Evolutionary conservation across 257 asterid species (phyloP).

Genomic region (Solanum gracilifrons): DNA sequence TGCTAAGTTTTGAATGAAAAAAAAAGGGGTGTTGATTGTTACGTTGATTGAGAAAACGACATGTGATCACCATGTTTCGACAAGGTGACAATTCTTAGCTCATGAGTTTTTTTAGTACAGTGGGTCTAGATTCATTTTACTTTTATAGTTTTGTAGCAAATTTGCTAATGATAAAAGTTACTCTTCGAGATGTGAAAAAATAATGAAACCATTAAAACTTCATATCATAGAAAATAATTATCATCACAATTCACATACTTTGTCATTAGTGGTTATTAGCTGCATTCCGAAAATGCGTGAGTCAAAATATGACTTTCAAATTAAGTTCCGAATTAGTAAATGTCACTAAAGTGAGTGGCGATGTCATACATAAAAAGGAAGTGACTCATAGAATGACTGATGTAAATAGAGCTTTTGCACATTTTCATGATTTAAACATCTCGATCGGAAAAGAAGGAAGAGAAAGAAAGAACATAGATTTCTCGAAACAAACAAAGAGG

Average conservation of each 20-base stretch:
- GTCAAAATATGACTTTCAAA: neutral
- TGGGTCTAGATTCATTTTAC: neutral
- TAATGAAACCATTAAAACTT: neutral
- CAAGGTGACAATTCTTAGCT: neutral
- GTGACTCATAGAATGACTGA: fast-evolving
- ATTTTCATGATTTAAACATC: neutral
- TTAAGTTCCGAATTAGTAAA: neutral
- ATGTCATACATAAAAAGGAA: neutral
- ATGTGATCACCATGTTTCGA: neutral
- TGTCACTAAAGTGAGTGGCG: neutral
- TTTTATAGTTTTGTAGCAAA: neutral
- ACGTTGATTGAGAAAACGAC: neutral
- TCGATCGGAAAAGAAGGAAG: neutral
- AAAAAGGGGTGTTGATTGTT: neutral
- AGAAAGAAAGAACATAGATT: neutral
- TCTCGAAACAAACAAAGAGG: neutral
- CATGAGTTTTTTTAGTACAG: neutral
- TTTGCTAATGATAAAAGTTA: neutral
- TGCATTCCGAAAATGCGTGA: neutral
- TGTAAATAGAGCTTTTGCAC: neutral
- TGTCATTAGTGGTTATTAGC: neutral
- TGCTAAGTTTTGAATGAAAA: neutral
- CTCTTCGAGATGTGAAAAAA: neutral
- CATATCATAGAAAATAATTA: neutral
- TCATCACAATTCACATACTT: neutral